Base-by-base conservation (phyloP, 1,284 basidiomycete species). In the Malassezia vespertilionis region DNA sequence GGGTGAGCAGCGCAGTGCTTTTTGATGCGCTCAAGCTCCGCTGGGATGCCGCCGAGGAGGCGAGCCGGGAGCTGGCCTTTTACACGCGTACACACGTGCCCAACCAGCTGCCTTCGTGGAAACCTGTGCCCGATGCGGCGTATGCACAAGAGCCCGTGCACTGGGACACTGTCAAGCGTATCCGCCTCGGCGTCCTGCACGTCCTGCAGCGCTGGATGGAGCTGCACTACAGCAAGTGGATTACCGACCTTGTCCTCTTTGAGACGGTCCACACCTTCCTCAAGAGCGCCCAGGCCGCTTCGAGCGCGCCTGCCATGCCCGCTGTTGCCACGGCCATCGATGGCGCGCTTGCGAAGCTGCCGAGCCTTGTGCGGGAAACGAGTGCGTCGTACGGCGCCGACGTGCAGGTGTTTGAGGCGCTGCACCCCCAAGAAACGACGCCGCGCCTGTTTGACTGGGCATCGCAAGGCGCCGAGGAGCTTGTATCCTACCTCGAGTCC, bases 81-180 rank as follows among this genome's bases (percentile, higher is more conserved):
- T 52, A 58, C 5, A 49, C 53, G 7, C 58, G 53, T 35, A 58
- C 46, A 36, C 57, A 52, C 17, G 52, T 56, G 23, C 51, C 57
- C 23, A 64, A 60, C 40, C 63, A 56, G 15, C 68, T 62, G 45
- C 66, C 66, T 0, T 57, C 61, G 4, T 69, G 66, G 66, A 52
- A 52, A 39, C 53, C 43, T 43, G 37, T n/a, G 42, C 36, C 9
- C 44, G 53, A 14, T 48, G 58, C 28, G 39, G 43, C 22, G 47
- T 57, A 24, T 24, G 37, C 37, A 5, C 26, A 22, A 2, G 60
- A 64, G 43, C 60, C 61, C 5, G 50, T 58, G 21, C 60, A 69
- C 28, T 63, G 57, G 58, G 60, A 61, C 11, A 53, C 60, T 39
- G 56, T 64, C 12, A 56, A 47, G 15, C 46, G 52, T 30, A 65